A percentile compares a stretch with the other conserved stretches of the same genome.
Conservation (phyloP, 78 protist species). For the Dictyostelium purpureum region DNA sequence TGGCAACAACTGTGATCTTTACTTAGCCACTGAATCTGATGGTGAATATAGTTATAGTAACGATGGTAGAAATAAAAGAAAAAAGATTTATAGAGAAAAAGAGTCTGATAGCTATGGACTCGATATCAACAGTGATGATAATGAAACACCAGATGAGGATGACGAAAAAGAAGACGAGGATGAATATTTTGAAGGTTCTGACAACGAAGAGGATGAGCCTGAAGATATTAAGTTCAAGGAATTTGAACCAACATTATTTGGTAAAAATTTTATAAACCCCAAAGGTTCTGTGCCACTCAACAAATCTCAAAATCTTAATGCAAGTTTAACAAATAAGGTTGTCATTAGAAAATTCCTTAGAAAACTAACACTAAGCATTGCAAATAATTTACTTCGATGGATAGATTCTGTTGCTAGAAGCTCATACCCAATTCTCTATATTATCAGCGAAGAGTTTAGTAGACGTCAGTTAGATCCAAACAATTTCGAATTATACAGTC, state of each 20-base stretch:
- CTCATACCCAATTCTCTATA: conserved; percentile 23
- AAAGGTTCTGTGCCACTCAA: too few species aligned
- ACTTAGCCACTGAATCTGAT: too few species aligned
- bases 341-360: neutral
- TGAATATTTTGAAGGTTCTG: neutral
- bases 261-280: neutral
- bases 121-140: neutral
- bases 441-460: conserved; percentile 47
- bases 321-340: neutral
- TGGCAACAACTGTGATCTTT: neutral
- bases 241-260: neutral
- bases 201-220: neutral
- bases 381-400: neutral
- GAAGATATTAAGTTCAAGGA: neutral
- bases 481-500: conserved; percentile 4
- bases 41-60: neutral
- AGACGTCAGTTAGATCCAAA: neutral
- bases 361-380: neutral
- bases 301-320: too few species aligned
- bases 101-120: too few species aligned
- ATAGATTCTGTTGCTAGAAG: conserved; percentile 10
- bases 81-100: too few species aligned
- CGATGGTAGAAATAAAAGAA: neutral
- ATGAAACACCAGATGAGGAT: neutral
- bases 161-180: neutral